Percentiles rank a stretch among this genome's conserved stretches.
These are phyloP conservation scores for Teratosphaeria zuluensis DNA, from an alignment of 2,329 filamentous ascomycete genomes.

Conservation along the genomic window DNA sequence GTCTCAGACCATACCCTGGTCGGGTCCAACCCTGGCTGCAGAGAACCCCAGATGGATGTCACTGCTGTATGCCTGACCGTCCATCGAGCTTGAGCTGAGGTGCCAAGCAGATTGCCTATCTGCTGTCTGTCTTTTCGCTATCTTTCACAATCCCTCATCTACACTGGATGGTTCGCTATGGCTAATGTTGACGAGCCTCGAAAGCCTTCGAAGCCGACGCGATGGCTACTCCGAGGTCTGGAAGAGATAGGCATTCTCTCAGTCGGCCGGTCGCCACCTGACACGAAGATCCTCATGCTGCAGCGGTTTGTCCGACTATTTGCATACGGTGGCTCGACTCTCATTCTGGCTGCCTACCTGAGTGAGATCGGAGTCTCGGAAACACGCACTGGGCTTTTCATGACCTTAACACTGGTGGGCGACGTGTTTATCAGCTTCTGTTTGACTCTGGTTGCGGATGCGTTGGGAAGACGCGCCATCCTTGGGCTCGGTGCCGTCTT, in stretches of 20 bases:
- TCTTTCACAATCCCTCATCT: not conserved
- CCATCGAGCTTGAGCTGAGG: not conserved
- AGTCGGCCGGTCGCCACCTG: slow-evolving; percentile 33
- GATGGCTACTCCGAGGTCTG: not conserved
- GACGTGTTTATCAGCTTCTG: slow-evolving; percentile 22
- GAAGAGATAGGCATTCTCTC: slow-evolving; percentile 39
- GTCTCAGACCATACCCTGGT: not conserved
- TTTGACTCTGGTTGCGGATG: slow-evolving; percentile 24
- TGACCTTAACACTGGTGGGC: slow-evolving; percentile 25
- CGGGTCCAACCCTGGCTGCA: not conserved
- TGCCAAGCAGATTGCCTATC: not conserved
- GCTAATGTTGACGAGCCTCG: not conserved
- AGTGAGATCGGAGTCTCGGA: slow-evolving; percentile 19
- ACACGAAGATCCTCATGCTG: slow-evolving; percentile 49
- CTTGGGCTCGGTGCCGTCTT: slow-evolving; percentile 19
- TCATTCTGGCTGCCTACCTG: slow-evolving; percentile 25
- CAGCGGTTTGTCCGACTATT: slow-evolving; percentile 54
- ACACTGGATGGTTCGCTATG: not conserved
- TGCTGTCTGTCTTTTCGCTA: not conserved
- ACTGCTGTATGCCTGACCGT: not conserved
- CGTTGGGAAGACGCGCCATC: slow-evolving; percentile 19
- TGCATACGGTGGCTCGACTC: slow-evolving; percentile 45
- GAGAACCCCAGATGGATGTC: not conserved
- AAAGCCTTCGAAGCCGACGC: not conserved
- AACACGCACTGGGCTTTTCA: slow-evolving; percentile 25